Evolutionary conservation across 192 early-diverging fungal genomes (phyloP).

Genomic region (Ambispora gerdemannii): DNA sequence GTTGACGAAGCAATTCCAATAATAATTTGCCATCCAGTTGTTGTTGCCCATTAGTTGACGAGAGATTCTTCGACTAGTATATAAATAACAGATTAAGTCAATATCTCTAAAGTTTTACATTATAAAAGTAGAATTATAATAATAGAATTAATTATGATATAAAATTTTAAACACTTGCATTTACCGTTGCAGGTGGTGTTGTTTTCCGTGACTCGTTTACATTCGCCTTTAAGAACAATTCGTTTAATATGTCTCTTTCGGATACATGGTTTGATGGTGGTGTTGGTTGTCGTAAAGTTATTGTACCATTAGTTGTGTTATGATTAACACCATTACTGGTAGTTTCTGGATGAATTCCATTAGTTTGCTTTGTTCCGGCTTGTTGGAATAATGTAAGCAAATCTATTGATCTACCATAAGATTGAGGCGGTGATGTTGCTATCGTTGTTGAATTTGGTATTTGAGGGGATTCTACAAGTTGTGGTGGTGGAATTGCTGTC

Average conservation of each 20-base stretch:
- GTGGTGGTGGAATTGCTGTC: background rate
- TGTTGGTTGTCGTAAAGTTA: background rate
- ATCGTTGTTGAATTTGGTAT: constrained; percentile 14
- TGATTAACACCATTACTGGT: background rate
- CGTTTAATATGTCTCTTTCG: background rate
- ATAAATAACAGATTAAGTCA: background rate
- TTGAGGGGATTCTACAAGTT: constrained; percentile 4
- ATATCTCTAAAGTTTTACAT: background rate
- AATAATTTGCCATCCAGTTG: constrained; percentile 22
- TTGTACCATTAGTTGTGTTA: constrained; percentile 2
- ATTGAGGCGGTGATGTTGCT: constrained; percentile 5
- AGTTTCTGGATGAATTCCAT: background rate
- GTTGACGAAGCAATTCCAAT: constrained; percentile 16
- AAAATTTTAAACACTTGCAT: background rate
- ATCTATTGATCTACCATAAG: constrained; percentile 26
- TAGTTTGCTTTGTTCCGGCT: constrained; percentile 8
- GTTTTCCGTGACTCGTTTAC: constrained; percentile 1
- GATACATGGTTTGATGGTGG: background rate
- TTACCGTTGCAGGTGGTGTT: background rate
- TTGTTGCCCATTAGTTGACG: background rate
- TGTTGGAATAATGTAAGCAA: constrained; percentile 11
- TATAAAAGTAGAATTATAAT: background rate
- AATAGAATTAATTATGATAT: too few relatives aligned
- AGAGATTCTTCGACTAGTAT: background rate
- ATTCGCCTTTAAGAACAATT: constrained; percentile 15